Percentiles rank a stretch among this genome's conserved stretches.
These are phyloP conservation scores for Umbelopsis vinacea DNA, from an alignment of 192 early-diverging fungal genomes.

Conservation along the genomic window DNA sequence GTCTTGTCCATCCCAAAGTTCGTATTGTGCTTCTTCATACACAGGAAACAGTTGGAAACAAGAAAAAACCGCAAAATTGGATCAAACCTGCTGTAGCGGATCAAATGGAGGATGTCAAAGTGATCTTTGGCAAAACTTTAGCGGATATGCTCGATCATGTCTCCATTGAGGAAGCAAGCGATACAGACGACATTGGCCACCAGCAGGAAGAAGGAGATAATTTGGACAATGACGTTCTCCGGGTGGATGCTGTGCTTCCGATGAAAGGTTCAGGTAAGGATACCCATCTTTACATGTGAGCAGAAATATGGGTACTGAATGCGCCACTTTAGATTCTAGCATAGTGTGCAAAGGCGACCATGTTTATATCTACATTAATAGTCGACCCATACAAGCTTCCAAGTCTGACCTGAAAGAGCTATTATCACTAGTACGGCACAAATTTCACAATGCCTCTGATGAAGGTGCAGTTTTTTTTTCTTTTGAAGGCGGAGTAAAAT, in stretches of 20 bases:
- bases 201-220: not conserved
- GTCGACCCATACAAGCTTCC: conserved; percentile 35
- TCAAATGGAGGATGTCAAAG: conserved; percentile 22
- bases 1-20: conserved; percentile 34
- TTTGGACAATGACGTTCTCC: not conserved
- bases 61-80: conserved; percentile 21
- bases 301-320: not conserved
- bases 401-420: conserved; percentile 41
- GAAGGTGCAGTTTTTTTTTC: not conserved
- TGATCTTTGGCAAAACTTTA: conserved; percentile 24
- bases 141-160: conserved; percentile 22
- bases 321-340: conserved; percentile 21
- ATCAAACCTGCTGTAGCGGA: conserved; percentile 33
- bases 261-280: conserved; percentile 28
- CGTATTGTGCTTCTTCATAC: conserved; percentile 30
- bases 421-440: conserved; percentile 24
- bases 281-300: not conserved
- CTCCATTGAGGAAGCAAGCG: not conserved
- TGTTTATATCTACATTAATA: conserved; percentile 44
- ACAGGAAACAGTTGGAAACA: conserved; percentile 17
- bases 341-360: conserved; percentile 33
- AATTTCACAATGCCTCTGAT: conserved; percentile 27
- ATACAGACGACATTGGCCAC: not conserved
- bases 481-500: not conserved
- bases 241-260: conserved; percentile 27